Evolutionary conservation across 768 basidiomycete genomes (phyloP), one percentile per base, ranked within the genome.

Genomic region (Saitozyma sp.): DNA sequence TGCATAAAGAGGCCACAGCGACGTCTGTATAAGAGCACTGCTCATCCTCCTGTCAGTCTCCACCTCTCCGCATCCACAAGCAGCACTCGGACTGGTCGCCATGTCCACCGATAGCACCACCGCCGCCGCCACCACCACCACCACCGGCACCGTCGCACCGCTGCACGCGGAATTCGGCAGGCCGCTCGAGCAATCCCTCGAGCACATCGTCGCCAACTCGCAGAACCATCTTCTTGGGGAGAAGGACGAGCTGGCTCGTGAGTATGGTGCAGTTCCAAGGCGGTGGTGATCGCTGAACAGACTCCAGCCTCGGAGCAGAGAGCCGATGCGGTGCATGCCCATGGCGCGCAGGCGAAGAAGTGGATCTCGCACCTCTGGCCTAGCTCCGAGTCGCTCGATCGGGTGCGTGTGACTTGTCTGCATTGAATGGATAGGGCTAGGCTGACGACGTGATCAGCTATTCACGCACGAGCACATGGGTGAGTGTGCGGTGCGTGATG

Each of bases 391-490:
- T 76, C 73, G 6, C 38, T 77, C 8, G 74, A 80, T 37, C 70
- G 73, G 54, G 78, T 79, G 10, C 8, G 75, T 59, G 11, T 6
- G 49, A 17, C 16, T 61, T 20, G 3, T 51, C 41, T 38, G 7
- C 40, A 38, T 43, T 19, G 14, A 45, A 40, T 50, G 54, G 37
- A 5, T 29, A 5, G 29, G 29, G 29, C 29, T 5, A 29, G 29
- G 29, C 29, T 29, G 29, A 40, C 39, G 40, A 19, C 7, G 17
- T 8, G 29, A 10, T 38, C 53, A 80, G 78, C 74, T 80, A 5
- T 80, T 80, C 63, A 64, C 66, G 9, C 67, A 70, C 49, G 79
- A 79, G 56, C 76, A 80, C 57, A 75, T 79, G 71, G 77, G 76
- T 72, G 43, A 69, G 69, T 43, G 17, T 6, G 6, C 20, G 10